A percentile compares a stretch with the other conserved stretches of the same genome.
Conservation (phyloP, 345 rosid genomes). For the Pelargonium nanum region DNA sequence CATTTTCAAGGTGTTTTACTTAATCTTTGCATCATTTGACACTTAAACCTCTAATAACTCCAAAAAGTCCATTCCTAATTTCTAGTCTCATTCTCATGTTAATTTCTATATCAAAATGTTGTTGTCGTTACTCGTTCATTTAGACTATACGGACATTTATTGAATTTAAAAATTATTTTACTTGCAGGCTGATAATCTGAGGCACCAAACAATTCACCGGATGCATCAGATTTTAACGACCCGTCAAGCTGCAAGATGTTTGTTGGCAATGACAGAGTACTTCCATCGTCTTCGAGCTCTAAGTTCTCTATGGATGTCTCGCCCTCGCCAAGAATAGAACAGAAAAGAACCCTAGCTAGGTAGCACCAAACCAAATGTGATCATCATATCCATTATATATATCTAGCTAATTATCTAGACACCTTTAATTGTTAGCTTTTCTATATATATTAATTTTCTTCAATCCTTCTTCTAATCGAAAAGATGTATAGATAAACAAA, state of each 20-base stretch:
- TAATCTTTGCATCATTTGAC: constrained; percentile 18
- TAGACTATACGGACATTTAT: too few relatives aligned
- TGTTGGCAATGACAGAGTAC: constrained; percentile 74
- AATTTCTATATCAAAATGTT: too few relatives aligned
- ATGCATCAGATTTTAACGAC: constrained; percentile 64
- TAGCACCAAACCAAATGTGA: neutral
- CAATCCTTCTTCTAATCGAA: too few relatives aligned
- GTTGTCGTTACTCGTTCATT: too few relatives aligned
- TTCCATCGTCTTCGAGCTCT: constrained; percentile 90
- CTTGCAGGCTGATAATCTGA: constrained; percentile 92
- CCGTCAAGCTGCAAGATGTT: constrained; percentile 78
- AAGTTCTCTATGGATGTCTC: constrained; percentile 89
- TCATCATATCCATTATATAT: neutral
- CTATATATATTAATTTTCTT: too few relatives aligned
- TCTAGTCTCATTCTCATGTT: too few relatives aligned
- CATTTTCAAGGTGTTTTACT: neutral
- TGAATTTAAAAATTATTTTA: too few relatives aligned
- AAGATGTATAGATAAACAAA: too few relatives aligned
- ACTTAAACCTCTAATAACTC: constrained; percentile 1
- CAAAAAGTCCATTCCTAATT: neutral
- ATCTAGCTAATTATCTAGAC: neutral
- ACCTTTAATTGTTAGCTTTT: too few relatives aligned
- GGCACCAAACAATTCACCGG: constrained; percentile 76
- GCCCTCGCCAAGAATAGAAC: constrained; percentile 60
- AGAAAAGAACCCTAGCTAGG: neutral